Base-by-base conservation (phyloP, 2,329 filamentous ascomycete genomes). In the Pseudocercospora ulei region DNA sequence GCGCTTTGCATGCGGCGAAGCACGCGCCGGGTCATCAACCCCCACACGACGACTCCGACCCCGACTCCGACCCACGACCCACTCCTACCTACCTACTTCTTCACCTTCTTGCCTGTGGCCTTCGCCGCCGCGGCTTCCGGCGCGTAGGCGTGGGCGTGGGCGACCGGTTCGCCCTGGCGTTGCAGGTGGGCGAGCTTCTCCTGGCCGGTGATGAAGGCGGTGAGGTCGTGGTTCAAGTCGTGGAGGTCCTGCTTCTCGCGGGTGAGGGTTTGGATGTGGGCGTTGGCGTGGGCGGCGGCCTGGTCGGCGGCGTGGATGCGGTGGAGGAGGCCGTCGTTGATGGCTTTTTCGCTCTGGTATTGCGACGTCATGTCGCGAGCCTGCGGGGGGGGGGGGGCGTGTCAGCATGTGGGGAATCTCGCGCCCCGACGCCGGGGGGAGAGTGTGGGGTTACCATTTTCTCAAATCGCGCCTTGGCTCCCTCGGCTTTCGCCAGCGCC, bases 191-290 rank as follows among this genome's bases (percentile, higher is more conserved):
- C 79, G 52, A 95, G 62, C 62, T 85, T 88, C 62, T 90, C 78
- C 60, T 82, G 76, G 0, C 83, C 81, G 12, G 77, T 82, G 43
- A 95, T 88, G 56, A 88, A 93, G 71, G 93, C 87, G 35, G 71
- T 78, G 57, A 95, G 59, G 58, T 95, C 88, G 8, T 82, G 73
- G 57, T 94, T 93, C 70, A 86, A 81, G 59, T 93, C 86, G 49
- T 78, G 75, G 27, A 94, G 63, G 50, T 93, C 85, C 24, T 66
- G 70, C 49, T 82, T 80, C 60, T 85, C 62, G 2, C 46, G 51
- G 34, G 62, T 61, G 1, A 64, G 47, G 44, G 50, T 59, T 46
- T 56, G 61, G 3, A 55, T 59, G 24, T 55, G 75, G 8, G 52
- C 56, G 51, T 72, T 73, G 3, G 82, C 62, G 25, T 67, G 68